A percentile compares a stretch with the other conserved stretches of the same genome.
These are phyloP conservation scores for Hibiscus syriacus DNA, from an alignment of 345 rosid species.

Conservation along the genomic window DNA sequence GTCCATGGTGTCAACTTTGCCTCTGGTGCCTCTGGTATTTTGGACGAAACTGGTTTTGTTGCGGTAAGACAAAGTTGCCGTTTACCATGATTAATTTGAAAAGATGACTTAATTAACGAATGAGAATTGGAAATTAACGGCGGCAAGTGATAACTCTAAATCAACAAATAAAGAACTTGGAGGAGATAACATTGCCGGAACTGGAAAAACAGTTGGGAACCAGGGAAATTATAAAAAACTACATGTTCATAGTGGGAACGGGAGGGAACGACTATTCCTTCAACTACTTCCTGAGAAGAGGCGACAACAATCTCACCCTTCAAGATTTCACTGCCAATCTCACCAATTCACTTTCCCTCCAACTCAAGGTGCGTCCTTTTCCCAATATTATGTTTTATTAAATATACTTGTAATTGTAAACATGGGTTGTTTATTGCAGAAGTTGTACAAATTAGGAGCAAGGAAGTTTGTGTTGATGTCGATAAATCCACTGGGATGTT, in stretches of 20 bases:
- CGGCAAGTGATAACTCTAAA: slow-evolving; percentile 39
- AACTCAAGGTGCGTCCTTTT: slow-evolving; percentile 33
- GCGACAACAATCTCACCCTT: slow-evolving; percentile 19
- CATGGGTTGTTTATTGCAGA: slow-evolving; percentile 24
- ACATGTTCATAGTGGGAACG: slow-evolving; percentile 42
- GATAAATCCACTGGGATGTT: slow-evolving; percentile 8
- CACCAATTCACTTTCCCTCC: slow-evolving; percentile 26
- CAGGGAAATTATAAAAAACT: slow-evolving; percentile 4
- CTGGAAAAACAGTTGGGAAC: slow-evolving; percentile 18
- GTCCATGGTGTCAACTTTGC: slow-evolving; percentile 51
- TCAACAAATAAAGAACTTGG: slow-evolving; percentile 43
- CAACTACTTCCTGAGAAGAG: slow-evolving; percentile 36
- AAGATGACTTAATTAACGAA: too few relatives aligned
- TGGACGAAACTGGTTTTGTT: slow-evolving; percentile 44
- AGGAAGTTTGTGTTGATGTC: slow-evolving; percentile 51
- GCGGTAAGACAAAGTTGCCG: slow-evolving; percentile 20
- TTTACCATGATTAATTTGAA: not conserved
- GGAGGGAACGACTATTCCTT: slow-evolving; percentile 67
- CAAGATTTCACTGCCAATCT: slow-evolving; percentile 40
- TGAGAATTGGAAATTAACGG: too few relatives aligned
- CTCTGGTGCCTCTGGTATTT: slow-evolving; percentile 56
- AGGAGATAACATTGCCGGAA: slow-evolving; percentile 31
- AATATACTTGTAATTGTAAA: not conserved
- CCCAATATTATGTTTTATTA: not conserved
- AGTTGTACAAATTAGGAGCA: slow-evolving; percentile 38